Evolutionary conservation across 1,284 basidiomycete species (phyloP).

Genomic region (Taiwanofungus camphoratus): DNA sequence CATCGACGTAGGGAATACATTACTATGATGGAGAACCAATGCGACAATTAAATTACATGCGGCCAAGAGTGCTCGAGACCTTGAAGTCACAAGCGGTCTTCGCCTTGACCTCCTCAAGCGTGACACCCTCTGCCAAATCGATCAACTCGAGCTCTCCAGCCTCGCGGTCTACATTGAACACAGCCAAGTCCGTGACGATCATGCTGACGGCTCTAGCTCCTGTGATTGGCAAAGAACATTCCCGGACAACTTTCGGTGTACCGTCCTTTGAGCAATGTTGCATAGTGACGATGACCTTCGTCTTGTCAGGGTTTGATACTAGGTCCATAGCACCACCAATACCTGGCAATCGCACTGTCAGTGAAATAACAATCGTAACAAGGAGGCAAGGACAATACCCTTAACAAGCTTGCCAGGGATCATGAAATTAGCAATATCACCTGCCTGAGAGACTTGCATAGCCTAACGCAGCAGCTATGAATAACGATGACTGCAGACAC

Average conservation of each 20-base stretch:
- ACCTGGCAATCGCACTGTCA: slow-evolving; percentile 35
- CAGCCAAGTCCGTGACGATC: slow-evolving; percentile 91
- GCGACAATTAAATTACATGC: slow-evolving; percentile 14
- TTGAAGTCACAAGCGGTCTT: slow-evolving; percentile 84
- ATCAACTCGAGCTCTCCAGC: slow-evolving; percentile 71
- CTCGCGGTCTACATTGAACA: slow-evolving; percentile 82
- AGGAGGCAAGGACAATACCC: slow-evolving; percentile 36
- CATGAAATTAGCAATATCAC: slow-evolving; percentile 96
- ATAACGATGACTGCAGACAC: too few relatives aligned
- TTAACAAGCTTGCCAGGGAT: slow-evolving; percentile 92
- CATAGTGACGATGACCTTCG: slow-evolving; percentile 83
- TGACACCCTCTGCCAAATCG: slow-evolving; percentile 81
- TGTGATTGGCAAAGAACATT: slow-evolving; percentile 84
- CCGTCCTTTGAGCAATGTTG: slow-evolving; percentile 91
- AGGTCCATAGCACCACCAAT: slow-evolving; percentile 97
- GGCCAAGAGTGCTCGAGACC: slow-evolving; percentile 34
- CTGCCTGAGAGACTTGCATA: slow-evolving; percentile 88
- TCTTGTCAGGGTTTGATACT: slow-evolving; percentile 88
- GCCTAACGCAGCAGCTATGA: too few relatives aligned
- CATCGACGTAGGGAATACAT: too few relatives aligned
- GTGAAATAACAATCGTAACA: not conserved
- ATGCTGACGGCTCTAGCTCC: slow-evolving; percentile 81
- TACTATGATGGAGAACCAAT: not conserved
- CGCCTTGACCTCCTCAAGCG: slow-evolving; percentile 76
- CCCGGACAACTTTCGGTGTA: slow-evolving; percentile 78